Percentiles rank a stretch among this genome's conserved stretches.
Evolutionary conservation across 140 eudicot species (phyloP).

Genomic region (Senecio squalidus): DNA sequence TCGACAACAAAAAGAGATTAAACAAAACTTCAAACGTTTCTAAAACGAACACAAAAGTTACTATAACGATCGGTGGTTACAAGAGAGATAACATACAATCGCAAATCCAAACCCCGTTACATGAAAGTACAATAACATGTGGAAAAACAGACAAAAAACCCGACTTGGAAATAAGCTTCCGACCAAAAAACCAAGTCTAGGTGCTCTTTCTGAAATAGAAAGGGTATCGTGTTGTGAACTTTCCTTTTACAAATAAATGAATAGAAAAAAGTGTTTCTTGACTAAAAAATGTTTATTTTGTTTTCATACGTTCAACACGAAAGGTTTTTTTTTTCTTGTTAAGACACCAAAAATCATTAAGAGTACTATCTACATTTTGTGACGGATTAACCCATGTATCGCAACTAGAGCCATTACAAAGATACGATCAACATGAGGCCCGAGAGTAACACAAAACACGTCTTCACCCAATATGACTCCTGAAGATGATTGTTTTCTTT

Average conservation of each 20-base stretch:
- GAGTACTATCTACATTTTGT: constrained; percentile 33
- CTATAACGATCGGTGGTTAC: neutral
- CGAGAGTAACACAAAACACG: constrained; percentile 56
- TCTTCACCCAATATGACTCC: constrained; percentile 69
- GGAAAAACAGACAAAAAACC: neutral
- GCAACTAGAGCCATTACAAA: constrained; percentile 70
- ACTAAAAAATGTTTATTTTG: too few relatives aligned
- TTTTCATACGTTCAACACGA: neutral
- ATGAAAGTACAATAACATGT: neutral
- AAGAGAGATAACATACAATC: neutral
- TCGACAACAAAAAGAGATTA: too few relatives aligned
- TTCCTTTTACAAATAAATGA: too few relatives aligned
- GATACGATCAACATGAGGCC: constrained; percentile 58
- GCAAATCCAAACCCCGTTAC: neutral
- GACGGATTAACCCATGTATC: constrained; percentile 47
- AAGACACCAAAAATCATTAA: neutral
- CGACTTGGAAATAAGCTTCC: too few relatives aligned
- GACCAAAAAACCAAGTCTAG: too few relatives aligned
- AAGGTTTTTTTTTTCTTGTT: neutral
- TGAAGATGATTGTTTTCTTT: constrained; percentile 44
- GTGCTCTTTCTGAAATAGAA: too few relatives aligned
- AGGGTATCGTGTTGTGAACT: too few relatives aligned
- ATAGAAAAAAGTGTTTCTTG: too few relatives aligned
- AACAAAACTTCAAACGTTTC: too few relatives aligned
- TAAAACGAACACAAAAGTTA: too few relatives aligned